phyloP scores from a whole-genome alignment of 73 alveolate species.

The Breviolum minutum region DNA sequence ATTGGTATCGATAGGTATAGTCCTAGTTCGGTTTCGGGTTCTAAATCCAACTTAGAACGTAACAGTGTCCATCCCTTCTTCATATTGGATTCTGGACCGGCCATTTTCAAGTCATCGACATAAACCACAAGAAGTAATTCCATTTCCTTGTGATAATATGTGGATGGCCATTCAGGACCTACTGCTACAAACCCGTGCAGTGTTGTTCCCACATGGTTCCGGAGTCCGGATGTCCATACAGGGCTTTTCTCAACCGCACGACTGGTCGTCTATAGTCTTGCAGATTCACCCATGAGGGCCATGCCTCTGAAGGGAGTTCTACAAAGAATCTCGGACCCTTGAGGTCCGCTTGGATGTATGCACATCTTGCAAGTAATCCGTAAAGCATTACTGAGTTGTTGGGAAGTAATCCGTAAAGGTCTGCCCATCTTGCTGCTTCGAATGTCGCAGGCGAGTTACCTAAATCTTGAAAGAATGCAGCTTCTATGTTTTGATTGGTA shows the following conservation, averaged over 20 bases:
- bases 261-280: not conserved
- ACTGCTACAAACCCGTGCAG: not conserved
- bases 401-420: not conserved
- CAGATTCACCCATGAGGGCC: not conserved
- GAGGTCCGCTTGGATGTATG: conserved; percentile 22
- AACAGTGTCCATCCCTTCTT: not conserved
- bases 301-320: not conserved
- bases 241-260: not conserved
- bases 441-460: conserved; percentile 27
- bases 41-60: not conserved
- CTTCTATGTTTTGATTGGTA: not conserved
- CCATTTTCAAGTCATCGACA: no score
- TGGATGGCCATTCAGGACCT: conserved; percentile 45
- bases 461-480: conserved; percentile 19
- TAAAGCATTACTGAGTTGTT: not conserved
- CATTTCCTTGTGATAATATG: not conserved
- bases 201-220: conserved; percentile 47
- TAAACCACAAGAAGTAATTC: not conserved
- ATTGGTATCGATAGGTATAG: not conserved
- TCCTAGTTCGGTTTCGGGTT: conserved; percentile 31
- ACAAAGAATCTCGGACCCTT: not conserved
- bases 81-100: not conserved
- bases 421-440: conserved; percentile 20
- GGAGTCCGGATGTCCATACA: conserved; percentile 38
- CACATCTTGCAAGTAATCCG: not conserved